These are phyloP conservation scores for Ascochyta fabae DNA, from an alignment of 2,329 filamentous ascomycete genomes.

Conservation along the genomic window DNA sequence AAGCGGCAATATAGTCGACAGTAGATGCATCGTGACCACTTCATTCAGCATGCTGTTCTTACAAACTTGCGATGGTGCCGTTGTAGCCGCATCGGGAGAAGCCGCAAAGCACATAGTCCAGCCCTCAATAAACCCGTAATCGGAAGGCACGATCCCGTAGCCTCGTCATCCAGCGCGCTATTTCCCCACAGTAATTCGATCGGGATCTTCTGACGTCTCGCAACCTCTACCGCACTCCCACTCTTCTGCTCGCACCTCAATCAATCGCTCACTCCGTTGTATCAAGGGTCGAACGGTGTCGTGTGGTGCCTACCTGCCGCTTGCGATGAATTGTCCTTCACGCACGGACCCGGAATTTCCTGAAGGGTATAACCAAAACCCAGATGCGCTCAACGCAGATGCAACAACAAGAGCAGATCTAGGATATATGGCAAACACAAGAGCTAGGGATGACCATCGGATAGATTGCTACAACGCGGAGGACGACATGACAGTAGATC, in stretches of 20 bases:
- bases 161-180: slow-evolving; percentile 13
- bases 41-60: neutral
- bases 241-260: neutral
- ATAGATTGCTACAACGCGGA: slow-evolving; percentile 27
- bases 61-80: neutral
- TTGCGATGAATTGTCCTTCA: slow-evolving; percentile 69
- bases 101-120: slow-evolving; percentile 1
- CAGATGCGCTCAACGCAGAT: slow-evolving; percentile 63
- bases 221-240: neutral
- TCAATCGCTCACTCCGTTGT: neutral
- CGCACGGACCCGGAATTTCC: slow-evolving; percentile 61
- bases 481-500: slow-evolving; percentile 1
- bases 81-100: slow-evolving; percentile 5
- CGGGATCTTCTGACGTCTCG: neutral
- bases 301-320: neutral
- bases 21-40: neutral
- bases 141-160: slow-evolving; percentile 9
- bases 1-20: neutral
- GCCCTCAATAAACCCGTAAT: slow-evolving; percentile 4
- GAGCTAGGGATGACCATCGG: slow-evolving; percentile 55
- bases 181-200: slow-evolving; percentile 8
- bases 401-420: slow-evolving; percentile 68
- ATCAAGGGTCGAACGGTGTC: neutral
- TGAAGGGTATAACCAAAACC: slow-evolving; percentile 68
- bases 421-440: slow-evolving; percentile 65